These are phyloP conservation scores for Aspergillus kassunensis DNA, from an alignment of 495 filamentous ascomycete species.

Conservation along the genomic window DNA sequence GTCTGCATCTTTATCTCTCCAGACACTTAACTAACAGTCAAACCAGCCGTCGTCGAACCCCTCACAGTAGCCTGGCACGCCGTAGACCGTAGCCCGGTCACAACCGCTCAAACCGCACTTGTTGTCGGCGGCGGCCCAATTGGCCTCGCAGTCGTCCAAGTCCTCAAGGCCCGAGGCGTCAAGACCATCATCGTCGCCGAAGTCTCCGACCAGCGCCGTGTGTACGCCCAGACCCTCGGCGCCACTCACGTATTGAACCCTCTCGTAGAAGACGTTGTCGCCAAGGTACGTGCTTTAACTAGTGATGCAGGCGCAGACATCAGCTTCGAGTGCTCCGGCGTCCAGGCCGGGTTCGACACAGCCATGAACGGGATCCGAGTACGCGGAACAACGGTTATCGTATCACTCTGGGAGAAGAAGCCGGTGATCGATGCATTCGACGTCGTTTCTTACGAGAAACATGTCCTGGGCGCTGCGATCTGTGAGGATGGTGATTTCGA, in stretches of 20 bases:
- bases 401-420: conserved; percentile 26
- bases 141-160: conserved; percentile 55
- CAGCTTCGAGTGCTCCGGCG: conserved; percentile 29
- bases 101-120: conserved; percentile 43
- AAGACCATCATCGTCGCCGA: conserved; percentile 51
- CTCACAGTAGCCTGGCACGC: conserved; percentile 63
- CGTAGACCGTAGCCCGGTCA: conserved; percentile 46
- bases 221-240: conserved; percentile 19
- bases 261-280: conserved; percentile 16
- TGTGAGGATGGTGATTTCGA: conserved; percentile 53
- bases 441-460: conserved; percentile 24
- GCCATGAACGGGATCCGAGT: conserved; percentile 20
- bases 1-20: neutral
- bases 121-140: conserved; percentile 62
- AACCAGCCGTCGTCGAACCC: conserved; percentile 54
- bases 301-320: conserved; percentile 16
- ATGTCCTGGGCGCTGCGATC: conserved; percentile 22
- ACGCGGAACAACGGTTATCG: conserved; percentile 22
- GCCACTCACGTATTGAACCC: conserved; percentile 24
- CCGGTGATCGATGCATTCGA: conserved; percentile 22
- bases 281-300: conserved; percentile 18
- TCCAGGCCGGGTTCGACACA: conserved; percentile 28
- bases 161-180: conserved; percentile 45
- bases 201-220: conserved; percentile 15
- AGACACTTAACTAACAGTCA: neutral